Base-by-base conservation (phyloP, 1,284 basidiomycete genomes). In the Sporisorium scitamineum region DNA sequence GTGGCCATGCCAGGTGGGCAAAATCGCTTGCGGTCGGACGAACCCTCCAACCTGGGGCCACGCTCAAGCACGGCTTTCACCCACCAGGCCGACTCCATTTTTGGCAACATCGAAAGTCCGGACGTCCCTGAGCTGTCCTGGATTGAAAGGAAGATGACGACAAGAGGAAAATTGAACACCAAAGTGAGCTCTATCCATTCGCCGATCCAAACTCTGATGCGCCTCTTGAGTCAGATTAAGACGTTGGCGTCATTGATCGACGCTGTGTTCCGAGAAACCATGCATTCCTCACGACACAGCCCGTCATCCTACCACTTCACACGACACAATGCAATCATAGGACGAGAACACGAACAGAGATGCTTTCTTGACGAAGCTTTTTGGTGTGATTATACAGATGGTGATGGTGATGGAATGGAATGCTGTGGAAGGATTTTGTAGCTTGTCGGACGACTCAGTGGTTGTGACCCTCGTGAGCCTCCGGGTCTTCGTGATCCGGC, bases 401-500 rank as follows among this genome's bases (percentile, higher is more conserved):
- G 5, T 3, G 18, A 18, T 41, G 39, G 34, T 37, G 31, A 26
- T 3, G 24, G 16, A 20, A 48, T 5, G 26, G 26, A 8, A 18
- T n/a, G n/a, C n/a, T n/a, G n/a, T n/a, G n/a, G n/a, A n/a, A n/a
- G n/a, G n/a, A n/a, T n/a, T n/a, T n/a, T n/a, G 39, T 20, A 42
- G 39, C 3, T 18, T 42, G 39, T 20, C 3, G 22, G 22, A 13
- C 0, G 18, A 18, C 37, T 32, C 47, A 75, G 51, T 80, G 78
- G 8, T 59, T 55, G 41, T 80, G 74, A 18, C 76, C 65, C 1
- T 67, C 80, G n/a, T 79, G 79, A 14, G 73, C 80, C 20, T 80
- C 79, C 3, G 78, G 68, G 16, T 80, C 80, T 16, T 80, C 74
- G 11, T 77, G 75, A 48, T 85, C 85, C 7, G 72, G 53, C 86